Conservation (phyloP, 164 flowering plant genomes). For the Vitis amurensis region DNA sequence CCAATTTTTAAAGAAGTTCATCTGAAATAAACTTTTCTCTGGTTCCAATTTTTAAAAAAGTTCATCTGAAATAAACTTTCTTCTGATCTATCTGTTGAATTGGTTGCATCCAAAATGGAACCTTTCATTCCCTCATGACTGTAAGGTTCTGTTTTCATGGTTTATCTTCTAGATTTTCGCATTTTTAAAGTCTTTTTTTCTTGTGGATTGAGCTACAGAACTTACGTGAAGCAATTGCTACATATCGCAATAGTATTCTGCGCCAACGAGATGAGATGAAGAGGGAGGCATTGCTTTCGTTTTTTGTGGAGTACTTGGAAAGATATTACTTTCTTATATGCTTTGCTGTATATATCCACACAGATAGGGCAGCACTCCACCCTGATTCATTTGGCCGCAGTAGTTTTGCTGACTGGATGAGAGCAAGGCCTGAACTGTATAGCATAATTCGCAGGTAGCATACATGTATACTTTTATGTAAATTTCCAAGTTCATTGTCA, state of each 20-base stretch:
- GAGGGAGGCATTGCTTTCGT: slow-evolving; percentile 88
- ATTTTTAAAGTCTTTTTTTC: slow-evolving; percentile 11
- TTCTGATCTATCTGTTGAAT: too few relatives aligned
- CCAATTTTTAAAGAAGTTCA: background rate
- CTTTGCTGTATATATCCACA: slow-evolving; percentile 93
- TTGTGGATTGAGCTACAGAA: slow-evolving; percentile 50
- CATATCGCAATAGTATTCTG: slow-evolving; percentile 83
- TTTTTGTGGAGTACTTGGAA: slow-evolving; percentile 94
- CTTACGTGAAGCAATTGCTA: slow-evolving; percentile 92
- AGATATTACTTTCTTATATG: slow-evolving; percentile 96
- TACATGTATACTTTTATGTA: background rate
- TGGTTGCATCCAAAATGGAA: too few relatives aligned
- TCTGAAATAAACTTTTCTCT: background rate
- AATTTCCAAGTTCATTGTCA: too few relatives aligned
- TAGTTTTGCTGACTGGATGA: slow-evolving; percentile 95
- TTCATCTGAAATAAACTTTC: too few relatives aligned
- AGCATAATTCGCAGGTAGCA: slow-evolving; percentile 90
- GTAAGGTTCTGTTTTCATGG: slow-evolving; percentile 1
- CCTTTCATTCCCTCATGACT: too few relatives aligned
- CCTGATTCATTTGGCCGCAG: slow-evolving; percentile 50
- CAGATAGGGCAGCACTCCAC: slow-evolving; percentile 65
- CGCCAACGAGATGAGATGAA: slow-evolving; percentile 96
- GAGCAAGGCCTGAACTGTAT: slow-evolving; percentile 92
- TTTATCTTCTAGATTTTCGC: background rate
- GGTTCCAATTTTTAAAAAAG: background rate